Evolutionary conservation across 2,329 filamentous ascomycete species (phyloP), one percentile per base, ranked within the genome.

Genomic region (Periconia sp.): DNA sequence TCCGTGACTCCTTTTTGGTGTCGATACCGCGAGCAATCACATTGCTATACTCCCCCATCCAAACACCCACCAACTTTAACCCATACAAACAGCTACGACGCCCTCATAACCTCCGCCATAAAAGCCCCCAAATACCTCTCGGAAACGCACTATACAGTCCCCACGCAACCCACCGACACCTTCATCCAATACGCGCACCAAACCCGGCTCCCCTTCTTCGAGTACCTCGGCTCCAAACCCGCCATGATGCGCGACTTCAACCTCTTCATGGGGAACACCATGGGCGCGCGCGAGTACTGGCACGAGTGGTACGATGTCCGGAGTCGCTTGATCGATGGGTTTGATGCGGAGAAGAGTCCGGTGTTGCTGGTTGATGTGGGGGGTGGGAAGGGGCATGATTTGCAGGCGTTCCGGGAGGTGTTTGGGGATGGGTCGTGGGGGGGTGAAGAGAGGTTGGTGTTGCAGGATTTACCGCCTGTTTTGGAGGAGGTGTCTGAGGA

Each of bases 191-290:
- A 57, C 33, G 52, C 53, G 3, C 3, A 15, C 41, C 50, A 57
- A 49, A 49, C 44, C 1, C 53, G 49, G 15, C 18, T 47, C 18
- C 44, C 31, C 43, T 30, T 53, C 15, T 55, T 57, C 17, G 52
- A 57, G 11, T 52, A 45, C 20, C 41, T 53, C n/a, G 15, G 37
- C 0, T 45, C 45, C 10, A 42, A 30, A 6, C 49, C 53, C 14
- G 14, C 41, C 3, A 19, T 59, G 19, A 49, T 55, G 11, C 37
- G 45, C 5, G 58, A 56, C 30, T 60, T 60, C 50, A 54, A 60
- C 19, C 18, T 55, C n/a, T 60, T 58, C 49, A 60, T 60, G 58
- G 58, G 58, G 10, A 53, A 56, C 30, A 56, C 56, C 2, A 50
- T 56, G 51, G 58, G 58, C 8, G 45, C 40, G 15, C 49, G 54